Conservation (phyloP, 768 basidiomycete species). For the Podaxis rugospora region DNA sequence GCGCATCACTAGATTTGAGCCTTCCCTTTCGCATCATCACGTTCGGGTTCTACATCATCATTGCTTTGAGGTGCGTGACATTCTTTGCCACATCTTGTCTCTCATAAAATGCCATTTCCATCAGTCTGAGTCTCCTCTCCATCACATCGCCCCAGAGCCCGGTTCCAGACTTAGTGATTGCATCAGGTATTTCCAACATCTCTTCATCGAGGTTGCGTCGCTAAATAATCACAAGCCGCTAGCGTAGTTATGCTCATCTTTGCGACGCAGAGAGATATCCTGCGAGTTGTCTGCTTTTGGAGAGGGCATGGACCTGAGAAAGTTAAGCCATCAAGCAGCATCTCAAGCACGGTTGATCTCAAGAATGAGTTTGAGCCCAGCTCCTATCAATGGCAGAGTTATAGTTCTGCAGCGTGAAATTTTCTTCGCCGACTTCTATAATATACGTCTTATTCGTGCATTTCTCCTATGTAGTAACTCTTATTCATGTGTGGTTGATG, state of each 20-base stretch:
- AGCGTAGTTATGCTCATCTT: slow-evolving; percentile 42
- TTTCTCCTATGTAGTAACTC: background rate
- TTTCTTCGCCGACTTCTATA: background rate
- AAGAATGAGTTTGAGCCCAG: slow-evolving; percentile 11
- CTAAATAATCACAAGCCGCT: slow-evolving; percentile 27
- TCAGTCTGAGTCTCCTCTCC: slow-evolving; percentile 41
- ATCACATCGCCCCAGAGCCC: slow-evolving; percentile 39
- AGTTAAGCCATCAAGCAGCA: slow-evolving; percentile 7
- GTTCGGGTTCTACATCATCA: slow-evolving; percentile 38
- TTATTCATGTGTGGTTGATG: background rate
- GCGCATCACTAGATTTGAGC: slow-evolving; percentile 33
- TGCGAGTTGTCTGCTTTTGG: slow-evolving; percentile 33
- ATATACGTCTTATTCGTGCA: background rate
- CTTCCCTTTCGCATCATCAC: slow-evolving; percentile 40
- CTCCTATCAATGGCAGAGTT: background rate
- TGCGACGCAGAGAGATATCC: slow-evolving; percentile 40
- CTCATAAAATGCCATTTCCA: background rate
- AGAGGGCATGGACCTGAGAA: slow-evolving; percentile 13
- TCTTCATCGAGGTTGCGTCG: background rate
- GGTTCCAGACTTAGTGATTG: slow-evolving; percentile 42
- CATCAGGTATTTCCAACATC: slow-evolving; percentile 30
- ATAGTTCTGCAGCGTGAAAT: background rate
- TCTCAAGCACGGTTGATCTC: slow-evolving; percentile 13
- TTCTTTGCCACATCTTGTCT: background rate
- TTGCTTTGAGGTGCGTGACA: slow-evolving; percentile 34